Base-by-base conservation (phyloP, 2,329 filamentous ascomycete species). In the Balansia obtecta region DNA sequence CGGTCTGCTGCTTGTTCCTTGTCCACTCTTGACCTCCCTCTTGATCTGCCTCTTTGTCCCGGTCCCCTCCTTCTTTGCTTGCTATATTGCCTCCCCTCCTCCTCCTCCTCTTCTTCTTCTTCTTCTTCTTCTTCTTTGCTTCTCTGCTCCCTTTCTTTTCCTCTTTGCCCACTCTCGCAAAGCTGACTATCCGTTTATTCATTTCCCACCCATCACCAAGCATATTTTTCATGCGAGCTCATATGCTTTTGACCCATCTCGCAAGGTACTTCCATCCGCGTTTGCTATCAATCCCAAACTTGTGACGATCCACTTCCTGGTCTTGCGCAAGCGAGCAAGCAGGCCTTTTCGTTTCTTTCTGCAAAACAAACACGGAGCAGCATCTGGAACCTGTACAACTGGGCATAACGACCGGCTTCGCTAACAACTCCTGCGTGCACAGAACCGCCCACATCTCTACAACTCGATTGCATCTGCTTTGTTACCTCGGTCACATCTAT, bases 201-300 rank as follows among this genome's bases (percentile, higher is more conserved):
- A n/a, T 48, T 49, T 33, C 45, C 45, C 46, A 45, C 49, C 46
- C 32, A 52, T 44, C 46, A 39, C 16, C 46, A 30, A 46, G 49
- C 49, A 51, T 52, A 20, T 16, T 50, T 52, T 53, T 49, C 37
- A 15, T 45, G n/a, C 46, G 46, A 52, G 46, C 34, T 52, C 49
- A 49, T 52, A 22, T 32, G 46, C 50, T 52, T 42, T 46, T 45
- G 40, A 22, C 40, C 42, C 45, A 16, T 32, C 11, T 52, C 37
- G 37, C 46, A 43, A 49, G 46, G 50, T 52, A 52, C 46, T 12
- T 20, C 32, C 20, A 20, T 11, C 42, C 46, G 22, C 37, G 10
- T 48, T 27, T 38, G 37, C 30, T 39, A 20, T 37, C 8, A 22
- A 16, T n/a, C 44, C 32, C 32, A 46, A 20, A 9, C 15, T 34